These are phyloP conservation scores for Starmerella asiatica DNA, from an alignment of 805 yeast genomes.

Conservation along the genomic window DNA sequence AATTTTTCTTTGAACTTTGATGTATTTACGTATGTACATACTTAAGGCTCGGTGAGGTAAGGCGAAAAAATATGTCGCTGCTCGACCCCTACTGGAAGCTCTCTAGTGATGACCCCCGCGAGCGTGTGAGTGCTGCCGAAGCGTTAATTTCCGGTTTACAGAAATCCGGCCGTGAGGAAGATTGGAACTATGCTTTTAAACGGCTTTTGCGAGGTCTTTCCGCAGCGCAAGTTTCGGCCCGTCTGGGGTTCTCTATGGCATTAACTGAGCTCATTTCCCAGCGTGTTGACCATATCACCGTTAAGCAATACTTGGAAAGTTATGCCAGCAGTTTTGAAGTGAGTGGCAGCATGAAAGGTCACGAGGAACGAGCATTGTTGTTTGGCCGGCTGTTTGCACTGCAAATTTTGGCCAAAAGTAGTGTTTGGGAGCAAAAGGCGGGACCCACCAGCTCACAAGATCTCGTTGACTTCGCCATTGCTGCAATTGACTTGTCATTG, in stretches of 20 bases:
- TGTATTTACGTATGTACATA: background rate
- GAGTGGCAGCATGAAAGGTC: slow-evolving; percentile 47
- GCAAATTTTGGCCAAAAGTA: slow-evolving; percentile 54
- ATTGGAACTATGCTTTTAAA: slow-evolving; percentile 70
- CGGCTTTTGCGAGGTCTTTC: slow-evolving; percentile 70
- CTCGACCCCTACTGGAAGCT: slow-evolving; percentile 59
- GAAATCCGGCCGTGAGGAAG: slow-evolving; percentile 30
- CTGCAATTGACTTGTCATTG: slow-evolving; percentile 44
- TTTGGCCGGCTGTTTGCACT: slow-evolving; percentile 81
- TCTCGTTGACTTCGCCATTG: slow-evolving; percentile 32
- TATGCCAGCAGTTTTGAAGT: slow-evolving; percentile 30
- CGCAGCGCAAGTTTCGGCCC: slow-evolving; percentile 68
- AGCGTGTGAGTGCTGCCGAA: slow-evolving; percentile 61
- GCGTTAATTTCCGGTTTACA: slow-evolving; percentile 47
- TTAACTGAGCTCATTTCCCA: slow-evolving; percentile 43
- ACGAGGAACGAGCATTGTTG: slow-evolving; percentile 62
- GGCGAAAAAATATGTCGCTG: slow-evolving; percentile 15
- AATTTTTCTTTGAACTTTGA: too few species aligned
- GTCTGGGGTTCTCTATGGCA: slow-evolving; percentile 82
- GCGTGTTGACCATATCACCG: slow-evolving; percentile 27
- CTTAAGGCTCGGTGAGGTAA: background rate
- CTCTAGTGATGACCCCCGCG: slow-evolving; percentile 62
- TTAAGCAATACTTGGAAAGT: slow-evolving; percentile 30
- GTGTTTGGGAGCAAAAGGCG: slow-evolving; percentile 22
- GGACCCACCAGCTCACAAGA: slow-evolving; percentile 24